These are phyloP conservation scores for Aspergillus uvarum DNA, from an alignment of 2,329 filamentous ascomycete species.

Conservation along the genomic window DNA sequence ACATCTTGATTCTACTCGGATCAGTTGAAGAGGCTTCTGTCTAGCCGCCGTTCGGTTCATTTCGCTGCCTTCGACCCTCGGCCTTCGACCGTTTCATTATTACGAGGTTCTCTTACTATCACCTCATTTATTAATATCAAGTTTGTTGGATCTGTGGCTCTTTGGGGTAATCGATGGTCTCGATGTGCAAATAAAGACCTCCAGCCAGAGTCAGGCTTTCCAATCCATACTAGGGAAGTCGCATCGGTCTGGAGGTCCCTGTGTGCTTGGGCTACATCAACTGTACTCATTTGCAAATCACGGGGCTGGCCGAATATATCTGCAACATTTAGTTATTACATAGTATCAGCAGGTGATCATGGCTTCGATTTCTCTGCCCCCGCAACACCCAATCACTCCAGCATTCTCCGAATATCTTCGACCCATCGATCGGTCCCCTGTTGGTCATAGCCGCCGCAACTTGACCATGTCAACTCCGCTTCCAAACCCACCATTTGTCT, in stretches of 20 bases:
- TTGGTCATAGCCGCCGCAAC: slow-evolving; percentile 26
- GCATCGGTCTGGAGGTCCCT: slow-evolving; percentile 30
- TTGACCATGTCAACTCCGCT: slow-evolving; percentile 32
- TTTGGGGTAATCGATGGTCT: slow-evolving; percentile 21
- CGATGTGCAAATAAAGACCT: slow-evolving; percentile 25
- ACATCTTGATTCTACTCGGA: background rate
- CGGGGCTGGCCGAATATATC: slow-evolving; percentile 11
- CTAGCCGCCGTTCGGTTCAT: slow-evolving; percentile 1
- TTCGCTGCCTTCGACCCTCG: slow-evolving; percentile 3
- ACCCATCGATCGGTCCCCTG: slow-evolving; percentile 19
- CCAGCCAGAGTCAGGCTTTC: slow-evolving; percentile 30
- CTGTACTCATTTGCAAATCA: slow-evolving; percentile 8
- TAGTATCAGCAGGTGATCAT: slow-evolving; percentile 21
- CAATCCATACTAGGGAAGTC: slow-evolving; percentile 24
- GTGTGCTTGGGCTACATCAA: slow-evolving; percentile 23
- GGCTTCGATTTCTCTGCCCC: slow-evolving; percentile 40
- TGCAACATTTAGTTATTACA: slow-evolving; percentile 5
- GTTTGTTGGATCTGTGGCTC: slow-evolving; percentile 4
- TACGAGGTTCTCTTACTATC: slow-evolving; percentile 1
- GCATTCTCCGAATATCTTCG: slow-evolving; percentile 31
- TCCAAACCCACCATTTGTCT: slow-evolving; percentile 66
- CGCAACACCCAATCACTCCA: slow-evolving; percentile 28
- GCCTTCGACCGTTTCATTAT: background rate
- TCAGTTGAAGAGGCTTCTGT: background rate
- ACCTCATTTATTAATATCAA: slow-evolving; percentile 1